phyloP scores from a whole-genome alignment of 257 asterid species.

The Solanum ossicruentum region DNA sequence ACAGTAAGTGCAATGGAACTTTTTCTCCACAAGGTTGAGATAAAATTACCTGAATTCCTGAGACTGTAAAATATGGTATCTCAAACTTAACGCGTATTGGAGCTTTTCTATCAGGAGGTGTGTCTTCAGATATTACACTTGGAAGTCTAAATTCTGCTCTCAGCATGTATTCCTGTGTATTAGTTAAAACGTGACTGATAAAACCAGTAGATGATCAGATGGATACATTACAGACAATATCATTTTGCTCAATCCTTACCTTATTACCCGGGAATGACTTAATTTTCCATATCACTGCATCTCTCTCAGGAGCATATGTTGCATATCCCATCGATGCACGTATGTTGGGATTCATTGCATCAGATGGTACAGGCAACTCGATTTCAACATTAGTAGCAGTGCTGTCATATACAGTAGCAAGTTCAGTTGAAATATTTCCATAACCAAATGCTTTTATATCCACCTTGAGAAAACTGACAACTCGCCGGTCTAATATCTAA shows the following conservation, averaged over 20 bases:
- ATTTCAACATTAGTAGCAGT: constrained; percentile 95
- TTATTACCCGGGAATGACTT: constrained; percentile 98
- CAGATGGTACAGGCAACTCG: constrained; percentile 93
- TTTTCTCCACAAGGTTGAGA: not conserved
- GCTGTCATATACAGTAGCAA: constrained; percentile 22
- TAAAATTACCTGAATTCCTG: constrained; percentile 83
- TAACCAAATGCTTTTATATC: not conserved
- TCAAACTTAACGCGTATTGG: constrained; percentile 95
- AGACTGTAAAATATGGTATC: constrained; percentile 98
- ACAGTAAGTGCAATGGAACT: not conserved
- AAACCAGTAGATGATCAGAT: not conserved
- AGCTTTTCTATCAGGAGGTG: constrained; percentile 87
- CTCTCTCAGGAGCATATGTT: constrained; percentile 84
- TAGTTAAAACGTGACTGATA: not conserved
- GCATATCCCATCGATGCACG: constrained; percentile 98
- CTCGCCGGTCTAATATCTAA: not conserved
- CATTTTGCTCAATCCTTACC: constrained; percentile 25
- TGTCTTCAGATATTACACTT: constrained; percentile 80
- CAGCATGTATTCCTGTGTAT: constrained; percentile 77
- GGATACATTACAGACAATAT: not conserved
- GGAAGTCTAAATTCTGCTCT: constrained; percentile 96
- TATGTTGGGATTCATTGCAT: constrained; percentile 86
- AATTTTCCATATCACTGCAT: constrained; percentile 90
- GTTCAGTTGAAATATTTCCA: not conserved
- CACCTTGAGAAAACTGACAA: not conserved